Evolutionary conservation across 345 rosid species (phyloP), one percentile per base, ranked within the genome.

Genomic region (Gossypium ekmanianum): DNA sequence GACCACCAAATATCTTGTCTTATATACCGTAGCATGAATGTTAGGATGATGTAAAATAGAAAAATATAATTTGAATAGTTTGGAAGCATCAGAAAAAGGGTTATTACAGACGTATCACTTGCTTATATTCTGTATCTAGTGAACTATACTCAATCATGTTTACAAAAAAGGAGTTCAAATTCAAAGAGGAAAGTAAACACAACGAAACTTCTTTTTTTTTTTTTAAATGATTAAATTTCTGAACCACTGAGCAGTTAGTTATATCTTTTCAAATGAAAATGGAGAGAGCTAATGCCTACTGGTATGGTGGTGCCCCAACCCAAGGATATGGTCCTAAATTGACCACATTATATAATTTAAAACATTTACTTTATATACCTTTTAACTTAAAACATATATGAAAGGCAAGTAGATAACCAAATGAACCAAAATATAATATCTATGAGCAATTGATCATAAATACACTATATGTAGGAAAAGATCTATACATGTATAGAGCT

Each of bases 211-310:
- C 0, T 57, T 59, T 26, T 22, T 16, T 62, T 16, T 11, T 16
- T 16, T 7, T 13, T 9, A 17, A 62, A 17, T 34, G 13, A 63
- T 16, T 34, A 63, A 63, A 63, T 34, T 39, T 34, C 51, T 18
- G 27, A 65, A 65, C 17, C 51, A 65, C 69, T 18, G 43, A n/a
- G 51, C 16, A 1, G 69, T 43, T 43, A 65, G 24, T 43, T 41
- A n/a, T 64, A 64, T 65, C 16, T 41, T 26, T 65, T 65, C 51
- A 65, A 65, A 65, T n/a, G 51, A 41, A 41, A 65, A 41, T n/a
- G 51, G 9, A 43, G 14, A n/a, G 43, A 64, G 69, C 69, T 43
- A 43, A 64, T n/a, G 50, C 16, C 24, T 64, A n/a, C 12, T 9
- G 24, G 48, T 39, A 63, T n/a, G 24, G 48, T 39, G 51, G 16